Base-by-base conservation (phyloP, 495 filamentous ascomycete genomes). In the Lasiosphaeria hispida region DNA sequence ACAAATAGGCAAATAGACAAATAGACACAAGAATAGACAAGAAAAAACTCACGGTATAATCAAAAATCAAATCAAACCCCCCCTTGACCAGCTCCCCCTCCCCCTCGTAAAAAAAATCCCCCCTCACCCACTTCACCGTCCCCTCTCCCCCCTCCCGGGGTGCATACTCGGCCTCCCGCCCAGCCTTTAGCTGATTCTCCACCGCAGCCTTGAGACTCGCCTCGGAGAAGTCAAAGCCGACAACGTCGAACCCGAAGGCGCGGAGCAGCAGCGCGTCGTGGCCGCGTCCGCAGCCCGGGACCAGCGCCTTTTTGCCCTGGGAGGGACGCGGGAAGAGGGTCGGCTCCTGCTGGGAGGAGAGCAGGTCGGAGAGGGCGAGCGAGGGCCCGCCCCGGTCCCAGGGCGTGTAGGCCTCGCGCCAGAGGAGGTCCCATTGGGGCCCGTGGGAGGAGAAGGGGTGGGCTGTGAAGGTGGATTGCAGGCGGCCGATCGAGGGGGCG, bases 61-160 rank as follows among this genome's bases (percentile, higher is more conserved):
- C 90, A 75, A 91, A 94, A 39, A 93, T 84, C 23, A 94, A 65
- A 74, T 95, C 89, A 73, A 91, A 92, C 35, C 62, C 67, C 57
- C 78, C 76, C 13, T 72, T 67, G 15, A 77, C 71, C 34, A 75
- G 60, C 13, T 68, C 62, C 41, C 76, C 15, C 4, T 37, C 30
- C 14, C 59, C 56, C 60, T 86, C 77, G 49, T 75, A 73, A 58
- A 93, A 95, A 71, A 92, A 95, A 64, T 93, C 86, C 7, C 85
- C 89, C 13, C 71, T 54, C 7, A 91, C 58, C 72, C 85, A 90
- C 19, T 72, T 81, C 19, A 83, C 76, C 1, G 59, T 74, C 0
- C 89, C 89, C 30, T 69, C 72, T 2, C 60, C 65, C 40, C 73
- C 66, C 59, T 83, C 70, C 51, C 66, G 35, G 9, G 74, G 68